A percentile compares a stretch with the other conserved stretches of the same genome.
Evolutionary conservation across 257 asterid species (phyloP).

Genomic region (Penstemon eatonii): DNA sequence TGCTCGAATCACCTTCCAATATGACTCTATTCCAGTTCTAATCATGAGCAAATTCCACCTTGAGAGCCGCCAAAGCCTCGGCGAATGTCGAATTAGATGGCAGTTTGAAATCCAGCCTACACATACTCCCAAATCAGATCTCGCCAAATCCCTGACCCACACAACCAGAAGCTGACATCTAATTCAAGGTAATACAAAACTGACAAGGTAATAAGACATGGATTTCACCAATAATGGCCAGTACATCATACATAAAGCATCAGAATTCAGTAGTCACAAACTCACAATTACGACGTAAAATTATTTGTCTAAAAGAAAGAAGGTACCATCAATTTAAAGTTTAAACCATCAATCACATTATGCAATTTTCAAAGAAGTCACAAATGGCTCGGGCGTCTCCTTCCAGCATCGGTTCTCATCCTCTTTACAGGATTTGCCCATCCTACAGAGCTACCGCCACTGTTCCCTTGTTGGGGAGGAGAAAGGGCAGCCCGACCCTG

Average conservation of each 20-base stretch:
- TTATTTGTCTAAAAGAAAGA: neutral
- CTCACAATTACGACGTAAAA: neutral
- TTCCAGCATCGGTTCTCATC: constrained; percentile 77
- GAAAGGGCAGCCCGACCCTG: constrained; percentile 57
- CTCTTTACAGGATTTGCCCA: constrained; percentile 98
- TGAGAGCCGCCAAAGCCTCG: no score
- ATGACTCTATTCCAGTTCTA: no score
- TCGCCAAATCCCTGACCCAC: no score
- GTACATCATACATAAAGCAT: neutral
- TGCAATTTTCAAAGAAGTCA: constrained; percentile 25
- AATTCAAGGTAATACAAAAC: no score
- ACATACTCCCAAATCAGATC: no score
- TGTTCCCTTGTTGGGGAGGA: constrained; percentile 60
- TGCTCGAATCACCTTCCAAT: no score
- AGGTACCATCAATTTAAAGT: no score
- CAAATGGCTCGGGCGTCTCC: constrained; percentile 81
- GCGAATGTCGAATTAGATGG: no score
- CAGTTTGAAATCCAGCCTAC: no score
- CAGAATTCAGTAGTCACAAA: neutral
- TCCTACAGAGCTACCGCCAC: constrained; percentile 58
- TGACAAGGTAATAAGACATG: neutral
- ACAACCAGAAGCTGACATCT: no score
- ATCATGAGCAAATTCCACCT: no score
- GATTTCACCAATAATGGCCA: neutral
- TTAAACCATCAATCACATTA: no score